Conservation (phyloP, 2,329 filamentous ascomycete genomes). For the Epichloe gansuensis region DNA sequence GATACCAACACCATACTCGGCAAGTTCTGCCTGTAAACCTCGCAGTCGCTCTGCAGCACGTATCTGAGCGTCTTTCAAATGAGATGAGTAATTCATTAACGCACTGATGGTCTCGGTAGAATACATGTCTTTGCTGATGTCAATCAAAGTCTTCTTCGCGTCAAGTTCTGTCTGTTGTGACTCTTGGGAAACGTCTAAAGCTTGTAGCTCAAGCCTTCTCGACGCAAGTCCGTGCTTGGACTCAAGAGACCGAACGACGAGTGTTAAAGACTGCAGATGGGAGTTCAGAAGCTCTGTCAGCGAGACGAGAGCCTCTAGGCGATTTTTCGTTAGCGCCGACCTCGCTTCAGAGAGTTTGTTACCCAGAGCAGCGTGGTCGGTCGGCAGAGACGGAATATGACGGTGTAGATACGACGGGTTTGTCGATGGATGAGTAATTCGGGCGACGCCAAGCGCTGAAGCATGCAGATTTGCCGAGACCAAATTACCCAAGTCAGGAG, state of each 20-base stretch:
- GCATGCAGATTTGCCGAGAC: constrained; percentile 38
- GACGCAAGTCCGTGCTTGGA: constrained; percentile 42
- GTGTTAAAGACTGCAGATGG: constrained; percentile 26
- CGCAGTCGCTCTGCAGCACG: constrained; percentile 32
- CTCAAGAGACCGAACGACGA: constrained; percentile 39
- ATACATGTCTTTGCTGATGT: constrained; percentile 30
- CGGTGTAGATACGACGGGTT: constrained; percentile 49
- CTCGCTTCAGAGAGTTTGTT: constrained; percentile 19
- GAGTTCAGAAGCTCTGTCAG: constrained; percentile 27
- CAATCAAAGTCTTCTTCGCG: constrained; percentile 21
- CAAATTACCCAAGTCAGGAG: constrained; percentile 34
- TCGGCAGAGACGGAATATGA: constrained; percentile 35
- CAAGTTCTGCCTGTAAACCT: constrained; percentile 30
- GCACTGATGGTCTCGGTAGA: constrained; percentile 29
- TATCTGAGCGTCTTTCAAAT: constrained; percentile 36
- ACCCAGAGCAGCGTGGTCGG: constrained; percentile 26
- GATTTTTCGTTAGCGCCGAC: constrained; percentile 23
- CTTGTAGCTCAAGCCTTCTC: constrained; percentile 38
- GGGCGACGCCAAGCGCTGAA: constrained; percentile 35
- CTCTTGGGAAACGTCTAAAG: constrained; percentile 29
- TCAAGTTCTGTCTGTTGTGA: constrained; percentile 31
- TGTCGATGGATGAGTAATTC: constrained; percentile 35
- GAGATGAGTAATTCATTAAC: constrained; percentile 33
- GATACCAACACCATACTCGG: constrained; percentile 35
- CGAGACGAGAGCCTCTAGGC: constrained; percentile 25